Evolutionary conservation across 2,329 filamentous ascomycete genomes (phyloP).

Genomic region (Zasmidium angulare): DNA sequence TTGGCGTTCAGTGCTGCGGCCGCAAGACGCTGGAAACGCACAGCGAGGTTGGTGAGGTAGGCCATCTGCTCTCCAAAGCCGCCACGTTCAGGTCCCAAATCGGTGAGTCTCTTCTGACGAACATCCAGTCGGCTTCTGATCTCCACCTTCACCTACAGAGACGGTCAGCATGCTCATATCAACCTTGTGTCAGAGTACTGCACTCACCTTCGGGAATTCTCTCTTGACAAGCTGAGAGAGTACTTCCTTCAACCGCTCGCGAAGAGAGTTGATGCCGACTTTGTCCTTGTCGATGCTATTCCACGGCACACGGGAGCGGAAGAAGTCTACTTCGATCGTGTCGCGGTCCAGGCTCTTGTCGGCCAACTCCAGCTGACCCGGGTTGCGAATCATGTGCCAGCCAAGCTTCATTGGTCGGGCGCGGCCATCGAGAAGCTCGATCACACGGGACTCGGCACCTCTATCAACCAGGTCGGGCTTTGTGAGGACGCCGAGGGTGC

Average conservation of each 20-base stretch:
- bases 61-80: constrained; percentile 49
- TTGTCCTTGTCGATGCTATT: constrained; percentile 37
- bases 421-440: constrained; percentile 31
- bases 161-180: neutral
- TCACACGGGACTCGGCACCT: constrained; percentile 23
- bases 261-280: constrained; percentile 45
- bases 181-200: neutral
- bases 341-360: constrained; percentile 12
- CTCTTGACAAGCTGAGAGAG: constrained; percentile 44
- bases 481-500: constrained; percentile 40
- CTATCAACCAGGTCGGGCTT: constrained; percentile 38
- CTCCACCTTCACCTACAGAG: constrained; percentile 36
- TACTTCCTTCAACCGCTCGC: constrained; percentile 42
- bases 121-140: constrained; percentile 29
- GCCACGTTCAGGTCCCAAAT: constrained; percentile 51
- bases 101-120: constrained; percentile 36
- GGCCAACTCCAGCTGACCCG: constrained; percentile 28
- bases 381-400: constrained; percentile 37
- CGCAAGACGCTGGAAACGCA: constrained; percentile 40
- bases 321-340: constrained; percentile 38
- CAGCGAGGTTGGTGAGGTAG: constrained; percentile 48
- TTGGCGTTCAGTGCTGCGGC: constrained; percentile 37
- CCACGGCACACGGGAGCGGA: constrained; percentile 38
- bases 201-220: constrained; percentile 46
- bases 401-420: constrained; percentile 30